Evolutionary conservation across 768 basidiomycete genomes (phyloP), one percentile per base, ranked within the genome.

Genomic region (Phlebiopsis gigantea): DNA sequence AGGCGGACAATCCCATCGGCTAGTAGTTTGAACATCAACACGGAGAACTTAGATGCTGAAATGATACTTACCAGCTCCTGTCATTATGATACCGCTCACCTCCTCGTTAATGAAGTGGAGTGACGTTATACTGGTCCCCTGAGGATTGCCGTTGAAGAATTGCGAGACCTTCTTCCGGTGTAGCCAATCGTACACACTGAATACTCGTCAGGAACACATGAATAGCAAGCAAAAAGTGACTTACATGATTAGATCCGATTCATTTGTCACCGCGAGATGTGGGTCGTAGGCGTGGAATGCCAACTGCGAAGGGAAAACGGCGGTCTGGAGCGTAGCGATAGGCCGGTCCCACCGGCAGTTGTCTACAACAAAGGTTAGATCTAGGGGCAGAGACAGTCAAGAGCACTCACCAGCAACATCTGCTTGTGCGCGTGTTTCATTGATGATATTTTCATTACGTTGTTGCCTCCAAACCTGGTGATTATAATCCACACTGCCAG

Each of bases 101-200:
- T 97, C 93, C 71, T 99, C 92, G 68, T 99, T 98, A 69, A 98
- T 92, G 66, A 98, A 86, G 54, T 93, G 84, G 21, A 98, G 72
- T 1, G 90, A 86, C 0, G 97, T 95, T 56, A 98, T 90, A 54
- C 82, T 87, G 4, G 88, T 89, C 31, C 88, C 88, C 55, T 74
- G 77, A 1, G 87, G 81, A 67, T 95, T 94, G 46, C 91, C 93
- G 63, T 98, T 98, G 65, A 82, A 87, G 74, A 98, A 98, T 55
- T 83, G 79, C 58, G 85, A 87, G 55, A 98, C 66, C 25, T 85
- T 82, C 63, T 83, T 85, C 51, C 85, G 82, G 50, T 81, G 81
- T 49, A 89, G 83, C 96, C 96, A 98, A 65, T 99, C 94, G 85
- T 90, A 98, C 14, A 98, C 87, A 60, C 95, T 98, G 17, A 24